These are phyloP conservation scores for Candida chilensis DNA, from an alignment of 805 yeast genomes.

Conservation along the genomic window DNA sequence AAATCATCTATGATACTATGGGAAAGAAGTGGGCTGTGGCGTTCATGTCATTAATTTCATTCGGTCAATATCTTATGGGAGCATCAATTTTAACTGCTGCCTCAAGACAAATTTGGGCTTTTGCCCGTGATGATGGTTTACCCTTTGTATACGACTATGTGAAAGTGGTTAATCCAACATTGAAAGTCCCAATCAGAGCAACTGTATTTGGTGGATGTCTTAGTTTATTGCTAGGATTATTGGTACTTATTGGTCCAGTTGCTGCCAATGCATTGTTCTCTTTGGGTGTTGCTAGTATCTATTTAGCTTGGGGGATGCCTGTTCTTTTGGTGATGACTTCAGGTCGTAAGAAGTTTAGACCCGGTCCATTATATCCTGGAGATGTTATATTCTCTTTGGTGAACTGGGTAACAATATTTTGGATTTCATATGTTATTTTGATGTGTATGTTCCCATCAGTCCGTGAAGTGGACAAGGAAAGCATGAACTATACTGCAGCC, in stretches of 20 bases:
- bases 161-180: constrained; percentile 44
- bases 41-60: constrained; percentile 46
- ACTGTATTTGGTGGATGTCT: constrained; percentile 43
- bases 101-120: constrained; percentile 68
- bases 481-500: constrained; percentile 66
- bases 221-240: constrained; percentile 42
- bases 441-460: constrained; percentile 55
- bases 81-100: constrained; percentile 52
- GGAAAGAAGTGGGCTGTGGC: constrained; percentile 62
- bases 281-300: constrained; percentile 52
- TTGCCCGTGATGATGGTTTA: constrained; percentile 69
- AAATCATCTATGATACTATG: constrained; percentile 50
- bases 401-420: constrained; percentile 36
- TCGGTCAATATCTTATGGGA: constrained; percentile 62
- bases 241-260: constrained; percentile 46
- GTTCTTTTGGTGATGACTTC: constrained; percentile 41
- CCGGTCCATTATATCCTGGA: constrained; percentile 66
- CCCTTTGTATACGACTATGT: constrained; percentile 51
- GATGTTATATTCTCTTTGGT: constrained; percentile 29
- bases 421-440: constrained; percentile 43
- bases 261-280: constrained; percentile 65
- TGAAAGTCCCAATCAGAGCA: constrained; percentile 61
- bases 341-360: constrained; percentile 41
- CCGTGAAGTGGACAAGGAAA: constrained; percentile 20
- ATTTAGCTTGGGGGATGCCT: constrained; percentile 57